Percentiles rank a stretch among this genome's conserved stretches.
Conservation (phyloP, 2,329 filamentous ascomycete species). For the Ceratocystis lukuohia region DNA sequence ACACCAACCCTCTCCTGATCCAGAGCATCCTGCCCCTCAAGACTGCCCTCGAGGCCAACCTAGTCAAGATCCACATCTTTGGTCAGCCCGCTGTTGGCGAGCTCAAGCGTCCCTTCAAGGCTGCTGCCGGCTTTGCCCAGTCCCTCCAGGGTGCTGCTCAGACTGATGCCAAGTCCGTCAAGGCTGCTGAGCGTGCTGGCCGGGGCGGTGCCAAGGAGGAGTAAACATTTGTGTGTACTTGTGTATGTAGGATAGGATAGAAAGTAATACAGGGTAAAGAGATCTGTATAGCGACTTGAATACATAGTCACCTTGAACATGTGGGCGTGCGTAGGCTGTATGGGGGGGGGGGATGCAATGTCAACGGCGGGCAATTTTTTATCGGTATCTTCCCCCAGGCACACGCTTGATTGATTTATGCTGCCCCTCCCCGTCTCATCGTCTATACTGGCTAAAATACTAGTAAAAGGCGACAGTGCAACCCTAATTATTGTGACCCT, state of each 20-base stretch:
- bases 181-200: constrained; percentile 63
- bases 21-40: constrained; percentile 98
- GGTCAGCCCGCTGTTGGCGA: constrained; percentile 79
- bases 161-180: constrained; percentile 84
- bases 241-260: constrained; percentile 10
- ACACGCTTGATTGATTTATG: too few relatives aligned
- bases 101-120: constrained; percentile 93
- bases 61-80: constrained; percentile 89
- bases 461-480: not conserved
- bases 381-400: too few relatives aligned
- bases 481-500: not conserved
- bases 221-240: constrained; percentile 30
- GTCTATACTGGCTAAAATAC: not conserved
- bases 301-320: not conserved
- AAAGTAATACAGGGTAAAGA: constrained; percentile 3
- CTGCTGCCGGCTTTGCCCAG: constrained; percentile 66
- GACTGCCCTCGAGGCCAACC: constrained; percentile 84
- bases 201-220: constrained; percentile 60
- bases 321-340: not conserved
- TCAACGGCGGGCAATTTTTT: not conserved
- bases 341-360: not conserved
- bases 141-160: constrained; percentile 62
- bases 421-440: too few relatives aligned
- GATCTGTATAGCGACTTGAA: not conserved
- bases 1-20: constrained; percentile 97